A percentile compares a stretch with the other conserved stretches of the same genome.
phyloP scores from a whole-genome alignment of 2,329 filamentous ascomycete genomes.

The Colletotrichum orchidophilum region DNA sequence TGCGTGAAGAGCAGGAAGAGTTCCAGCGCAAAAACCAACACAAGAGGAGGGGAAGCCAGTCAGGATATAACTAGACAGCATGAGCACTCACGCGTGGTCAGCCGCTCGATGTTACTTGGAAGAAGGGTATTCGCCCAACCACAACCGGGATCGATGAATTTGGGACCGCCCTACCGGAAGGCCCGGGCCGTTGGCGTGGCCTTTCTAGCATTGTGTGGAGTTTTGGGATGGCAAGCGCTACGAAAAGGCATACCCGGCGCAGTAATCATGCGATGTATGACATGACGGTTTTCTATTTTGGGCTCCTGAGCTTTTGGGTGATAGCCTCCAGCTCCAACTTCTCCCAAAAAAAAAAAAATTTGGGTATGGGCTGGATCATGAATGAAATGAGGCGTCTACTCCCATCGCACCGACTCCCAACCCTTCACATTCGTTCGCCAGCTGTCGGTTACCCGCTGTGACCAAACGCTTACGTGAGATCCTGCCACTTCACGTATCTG shows the following conservation, averaged over 20 bases:
- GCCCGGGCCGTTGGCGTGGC: background rate
- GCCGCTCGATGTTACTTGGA: too few relatives aligned
- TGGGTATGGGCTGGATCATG: background rate
- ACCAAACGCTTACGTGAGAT: slow-evolving; percentile 27
- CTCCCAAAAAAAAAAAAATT: background rate
- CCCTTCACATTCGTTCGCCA: slow-evolving; percentile 39
- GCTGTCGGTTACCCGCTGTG: slow-evolving; percentile 36
- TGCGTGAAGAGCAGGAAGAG: slow-evolving; percentile 70
- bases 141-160: background rate
- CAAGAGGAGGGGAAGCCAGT: slow-evolving; percentile 38
- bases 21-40: slow-evolving; percentile 50
- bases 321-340: background rate
- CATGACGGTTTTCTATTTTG: slow-evolving; percentile 13
- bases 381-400: slow-evolving; percentile 24
- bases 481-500: slow-evolving; percentile 25
- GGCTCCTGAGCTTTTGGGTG: background rate
- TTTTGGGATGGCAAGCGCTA: background rate
- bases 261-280: background rate
- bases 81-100: background rate
- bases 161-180: background rate
- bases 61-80: background rate
- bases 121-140: background rate
- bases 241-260: slow-evolving; percentile 12
- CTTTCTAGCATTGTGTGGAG: background rate
- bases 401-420: slow-evolving; percentile 39